These are phyloP conservation scores for Bimuria novae-zelandiae DNA, from an alignment of 2,329 filamentous ascomycete species.

Conservation along the genomic window DNA sequence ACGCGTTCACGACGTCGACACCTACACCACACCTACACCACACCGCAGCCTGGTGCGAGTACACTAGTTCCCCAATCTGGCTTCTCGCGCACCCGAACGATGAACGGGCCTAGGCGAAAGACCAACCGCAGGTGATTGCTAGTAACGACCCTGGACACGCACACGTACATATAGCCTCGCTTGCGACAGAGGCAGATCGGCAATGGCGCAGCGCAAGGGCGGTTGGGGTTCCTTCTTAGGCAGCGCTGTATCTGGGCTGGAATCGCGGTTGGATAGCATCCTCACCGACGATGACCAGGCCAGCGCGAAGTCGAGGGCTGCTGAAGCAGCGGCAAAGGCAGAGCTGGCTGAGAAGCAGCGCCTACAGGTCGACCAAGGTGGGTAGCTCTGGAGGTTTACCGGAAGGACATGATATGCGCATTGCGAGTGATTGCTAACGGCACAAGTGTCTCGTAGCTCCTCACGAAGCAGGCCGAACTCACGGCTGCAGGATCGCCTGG, in stretches of 20 bases:
- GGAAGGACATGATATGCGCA: neutral
- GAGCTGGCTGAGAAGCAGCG: conserved; percentile 37
- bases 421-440: conserved; percentile 22
- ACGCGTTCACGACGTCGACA: conserved; percentile 8
- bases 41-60: conserved; percentile 33
- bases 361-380: conserved; percentile 39
- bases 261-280: conserved; percentile 90
- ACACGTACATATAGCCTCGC: neutral
- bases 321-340: conserved; percentile 43
- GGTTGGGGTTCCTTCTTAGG: conserved; percentile 47
- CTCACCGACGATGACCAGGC: conserved; percentile 75
- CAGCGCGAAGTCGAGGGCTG: conserved; percentile 48
- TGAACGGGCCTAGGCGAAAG: conserved; percentile 37
- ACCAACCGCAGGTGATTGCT: conserved; percentile 36
- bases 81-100: conserved; percentile 34
- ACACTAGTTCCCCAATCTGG: conserved; percentile 29
- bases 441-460: conserved; percentile 63
- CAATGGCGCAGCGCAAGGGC: conserved; percentile 35
- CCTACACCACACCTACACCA: conserved; percentile 20
- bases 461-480: conserved; percentile 74
- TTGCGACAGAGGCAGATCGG: conserved; percentile 6
- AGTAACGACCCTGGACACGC: conserved; percentile 15
- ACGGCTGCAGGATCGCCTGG: conserved; percentile 84
- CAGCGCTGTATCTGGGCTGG: conserved; percentile 89
- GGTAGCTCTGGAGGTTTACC: conserved; percentile 7